Evolutionary conservation across 768 basidiomycete genomes (phyloP).

Genomic region (Botryobasidium botryosum): DNA sequence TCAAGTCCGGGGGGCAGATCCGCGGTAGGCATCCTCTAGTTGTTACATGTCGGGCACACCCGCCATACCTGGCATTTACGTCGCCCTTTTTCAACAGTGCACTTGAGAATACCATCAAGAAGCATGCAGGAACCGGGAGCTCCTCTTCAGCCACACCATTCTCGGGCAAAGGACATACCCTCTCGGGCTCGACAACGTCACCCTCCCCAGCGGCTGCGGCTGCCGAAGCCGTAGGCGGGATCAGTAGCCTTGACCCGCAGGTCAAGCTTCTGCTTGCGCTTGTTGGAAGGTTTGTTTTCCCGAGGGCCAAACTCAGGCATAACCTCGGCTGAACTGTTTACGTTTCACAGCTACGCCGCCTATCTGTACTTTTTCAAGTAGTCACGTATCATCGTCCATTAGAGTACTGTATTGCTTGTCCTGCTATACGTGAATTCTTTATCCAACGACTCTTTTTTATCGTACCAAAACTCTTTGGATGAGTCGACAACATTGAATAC

Average conservation of each 20-base stretch:
- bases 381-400: too few relatives aligned
- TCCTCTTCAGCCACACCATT: conserved; percentile 32
- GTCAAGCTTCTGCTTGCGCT: conserved; percentile 46
- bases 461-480: too few relatives aligned
- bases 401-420: too few relatives aligned
- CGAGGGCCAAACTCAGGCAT: too few relatives aligned
- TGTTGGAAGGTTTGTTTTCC: conserved; percentile 42
- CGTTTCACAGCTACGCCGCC: too few relatives aligned
- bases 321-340: too few relatives aligned
- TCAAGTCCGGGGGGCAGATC: conserved; percentile 56
- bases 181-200: conserved; percentile 28
- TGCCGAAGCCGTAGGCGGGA: conserved; percentile 22
- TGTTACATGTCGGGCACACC: too few relatives aligned
- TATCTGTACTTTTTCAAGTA: too few relatives aligned
- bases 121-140: conserved; percentile 29
- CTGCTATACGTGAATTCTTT: too few relatives aligned
- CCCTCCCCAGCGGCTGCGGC: conserved; percentile 21
- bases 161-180: conserved; percentile 54
- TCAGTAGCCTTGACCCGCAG: conserved; percentile 46
- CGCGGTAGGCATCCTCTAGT: conserved; percentile 41
- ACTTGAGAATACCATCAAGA: conserved; percentile 40
- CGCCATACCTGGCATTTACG: too few relatives aligned
- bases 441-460: too few relatives aligned
- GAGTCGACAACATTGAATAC: too few relatives aligned
- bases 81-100: conserved; percentile 26